Base-by-base conservation (phyloP, 805 yeast genomes). In the Zygoascus bituminiphila region DNA sequence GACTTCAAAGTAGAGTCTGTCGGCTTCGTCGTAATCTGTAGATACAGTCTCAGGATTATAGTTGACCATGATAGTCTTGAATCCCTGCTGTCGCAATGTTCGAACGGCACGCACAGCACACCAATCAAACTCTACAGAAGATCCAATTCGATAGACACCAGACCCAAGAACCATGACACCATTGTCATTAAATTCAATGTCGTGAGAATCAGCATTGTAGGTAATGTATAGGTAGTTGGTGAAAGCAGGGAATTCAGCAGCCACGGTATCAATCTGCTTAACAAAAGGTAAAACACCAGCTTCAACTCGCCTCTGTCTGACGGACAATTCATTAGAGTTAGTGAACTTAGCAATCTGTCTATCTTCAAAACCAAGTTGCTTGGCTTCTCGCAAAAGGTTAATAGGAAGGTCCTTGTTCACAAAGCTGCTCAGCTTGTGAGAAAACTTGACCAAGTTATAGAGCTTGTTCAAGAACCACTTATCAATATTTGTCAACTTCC, bases 91-190 rank as follows among this genome's bases (percentile, higher is more conserved):
- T 61, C 98, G 81, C 64, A 91, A 75, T 37, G 98, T 88, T 71
- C 98, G 81, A 55, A 88, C 93, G 42, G 98, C 93, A 56, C 96
- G 79, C 51, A 91, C 98, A 42, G 98, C 98, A 80, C 98, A 91
- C 97, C 98, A 91, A 72, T 91, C 98, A 65, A 91, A 91, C 71
- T 91, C 98, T 53, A 91, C 98, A 25, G 98, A 91, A 5, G 98
- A 93, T 61, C 98, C 98, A 65, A 91, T 91, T 73, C 98, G 82
- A 77, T 91, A 91, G 41, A 93, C 98, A 77, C 98, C 98, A 4
- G 97, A 88, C 57, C 98, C 98, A 51, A 91, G 75, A 39, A 91
- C 98, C 85, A 91, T 86, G 45, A 85, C 83, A 67, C 97, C 97
- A 55, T 88, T 81, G 56, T 91, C 97, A 57, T 88, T 81, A 63